These are phyloP conservation scores for Colletotrichum tanaceti DNA, from an alignment of 2,329 filamentous ascomycete genomes.

Conservation along the genomic window DNA sequence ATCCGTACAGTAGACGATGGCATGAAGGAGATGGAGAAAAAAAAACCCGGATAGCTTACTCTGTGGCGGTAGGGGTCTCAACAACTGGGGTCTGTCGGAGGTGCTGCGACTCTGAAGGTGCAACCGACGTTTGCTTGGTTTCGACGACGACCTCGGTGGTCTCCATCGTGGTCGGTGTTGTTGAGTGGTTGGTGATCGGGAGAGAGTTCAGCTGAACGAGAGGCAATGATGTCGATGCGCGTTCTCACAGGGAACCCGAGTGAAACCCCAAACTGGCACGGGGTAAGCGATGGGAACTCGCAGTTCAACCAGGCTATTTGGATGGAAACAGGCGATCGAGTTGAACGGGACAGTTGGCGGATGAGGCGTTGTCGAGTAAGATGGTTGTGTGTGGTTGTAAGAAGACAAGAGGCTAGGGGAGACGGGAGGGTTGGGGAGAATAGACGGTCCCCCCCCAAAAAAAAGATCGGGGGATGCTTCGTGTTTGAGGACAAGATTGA, in stretches of 20 bases:
- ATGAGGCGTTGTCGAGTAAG: constrained; percentile 15
- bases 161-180: constrained; percentile 29
- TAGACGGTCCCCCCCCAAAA: constrained; percentile 2
- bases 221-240: constrained; percentile 7
- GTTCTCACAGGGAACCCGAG: constrained; percentile 2
- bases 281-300: constrained; percentile 15
- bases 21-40: neutral
- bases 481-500: constrained; percentile 39
- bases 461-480: constrained; percentile 27
- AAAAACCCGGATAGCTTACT: constrained; percentile 22
- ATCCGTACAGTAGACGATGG: neutral
- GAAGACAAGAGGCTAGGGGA: constrained; percentile 29
- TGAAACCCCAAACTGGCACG: constrained; percentile 13
- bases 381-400: constrained; percentile 22
- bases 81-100: constrained; percentile 31
- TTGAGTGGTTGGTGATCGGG: constrained; percentile 6
- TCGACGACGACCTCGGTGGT: constrained; percentile 36
- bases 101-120: constrained; percentile 34
- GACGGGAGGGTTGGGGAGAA: constrained; percentile 1
- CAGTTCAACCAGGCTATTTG: constrained; percentile 14
- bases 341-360: neutral
- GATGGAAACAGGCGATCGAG: constrained; percentile 4
- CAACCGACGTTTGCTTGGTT: constrained; percentile 38
- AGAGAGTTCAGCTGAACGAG: constrained; percentile 12
- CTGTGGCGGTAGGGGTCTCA: constrained; percentile 31